Evolutionary conservation across 495 filamentous ascomycete genomes (phyloP).

Genomic region (Neurospora sp.): DNA sequence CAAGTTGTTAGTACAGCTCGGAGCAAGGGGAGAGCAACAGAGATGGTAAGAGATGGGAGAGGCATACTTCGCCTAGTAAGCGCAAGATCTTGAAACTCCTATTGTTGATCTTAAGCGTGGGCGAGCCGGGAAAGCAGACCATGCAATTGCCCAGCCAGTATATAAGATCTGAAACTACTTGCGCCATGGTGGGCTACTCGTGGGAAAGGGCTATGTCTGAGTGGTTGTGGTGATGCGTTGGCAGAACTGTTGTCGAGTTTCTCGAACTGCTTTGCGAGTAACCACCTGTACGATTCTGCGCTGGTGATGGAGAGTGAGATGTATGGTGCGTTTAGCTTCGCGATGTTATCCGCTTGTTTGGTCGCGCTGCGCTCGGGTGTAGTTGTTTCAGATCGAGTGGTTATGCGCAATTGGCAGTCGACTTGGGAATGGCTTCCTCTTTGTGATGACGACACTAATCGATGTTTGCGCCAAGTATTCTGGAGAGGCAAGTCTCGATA

Average conservation of each 20-base stretch:
- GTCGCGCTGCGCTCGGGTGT: background rate
- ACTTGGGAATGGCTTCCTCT: background rate
- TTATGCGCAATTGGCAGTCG: background rate
- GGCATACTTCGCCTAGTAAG: slow-evolving; percentile 72
- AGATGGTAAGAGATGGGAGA: background rate
- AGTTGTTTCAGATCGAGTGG: background rate
- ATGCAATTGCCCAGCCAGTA: slow-evolving; percentile 90
- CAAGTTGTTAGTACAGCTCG: background rate
- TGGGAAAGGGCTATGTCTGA: background rate
- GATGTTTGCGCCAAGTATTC: background rate
- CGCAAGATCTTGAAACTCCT: slow-evolving; percentile 91
- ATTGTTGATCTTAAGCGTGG: slow-evolving; percentile 89
- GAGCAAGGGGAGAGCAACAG: background rate
- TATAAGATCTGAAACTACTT: slow-evolving; percentile 77
- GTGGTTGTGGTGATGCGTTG: background rate
- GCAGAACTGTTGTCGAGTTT: background rate
- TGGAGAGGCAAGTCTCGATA: background rate
- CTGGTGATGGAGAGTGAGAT: background rate
- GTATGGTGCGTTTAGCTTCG: background rate
- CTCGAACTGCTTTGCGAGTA: background rate
- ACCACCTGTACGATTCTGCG: background rate
- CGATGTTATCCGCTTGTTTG: background rate
- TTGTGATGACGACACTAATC: background rate
- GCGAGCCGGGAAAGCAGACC: slow-evolving; percentile 88
- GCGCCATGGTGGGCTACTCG: slow-evolving; percentile 52